Evolutionary conservation across 2,329 filamentous ascomycete genomes (phyloP), one percentile per base, ranked within the genome.

Genomic region (Pezicula carpinea): DNA sequence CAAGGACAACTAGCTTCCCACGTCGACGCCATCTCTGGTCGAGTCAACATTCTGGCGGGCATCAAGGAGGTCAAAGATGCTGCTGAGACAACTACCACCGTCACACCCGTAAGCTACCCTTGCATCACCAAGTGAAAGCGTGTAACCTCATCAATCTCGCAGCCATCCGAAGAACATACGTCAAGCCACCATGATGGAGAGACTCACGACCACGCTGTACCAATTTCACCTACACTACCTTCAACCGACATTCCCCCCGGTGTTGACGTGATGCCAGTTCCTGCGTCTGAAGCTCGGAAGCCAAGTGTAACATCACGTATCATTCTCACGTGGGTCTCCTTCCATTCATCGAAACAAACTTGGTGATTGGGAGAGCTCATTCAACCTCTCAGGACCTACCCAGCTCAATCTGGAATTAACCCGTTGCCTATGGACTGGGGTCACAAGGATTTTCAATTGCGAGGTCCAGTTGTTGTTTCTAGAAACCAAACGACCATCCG

Each of bases 351-450:
- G 36, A 32, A 29, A 31, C n/a, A 36, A 19, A n/a, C 13, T 4
- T 38, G n/a, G 5, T 41, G 31, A 17, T 26, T 36, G 15, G n/a
- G n/a, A 23, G 50, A 44, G 47, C 45, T 53, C 36, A 54, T 51
- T 34, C 11, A 33, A 48, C n/a, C 51, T 38, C 50, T 17, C 47
- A 81, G 78, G 43, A 96, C 91, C 5, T 96, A 97, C 67, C 92
- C 92, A 22, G 90, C 89, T 58, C 92, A 96, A 69, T 89, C 88
- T 55, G 92, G 92, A 53, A 92, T 97, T 67, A 88, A 95, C 55
- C 91, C 92, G n/a, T 72, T 96, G 43, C 80, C 83, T 18, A 82
- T 97, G 75, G 77, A 87, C 57, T 97, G 92, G 92, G 92, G 92
- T 43, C 81, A 89, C 46, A 70, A 78, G 46, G 87, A 95, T 64